phyloP scores from a whole-genome alignment of 805 yeast species.

The Kazachstania kunashirensis region DNA sequence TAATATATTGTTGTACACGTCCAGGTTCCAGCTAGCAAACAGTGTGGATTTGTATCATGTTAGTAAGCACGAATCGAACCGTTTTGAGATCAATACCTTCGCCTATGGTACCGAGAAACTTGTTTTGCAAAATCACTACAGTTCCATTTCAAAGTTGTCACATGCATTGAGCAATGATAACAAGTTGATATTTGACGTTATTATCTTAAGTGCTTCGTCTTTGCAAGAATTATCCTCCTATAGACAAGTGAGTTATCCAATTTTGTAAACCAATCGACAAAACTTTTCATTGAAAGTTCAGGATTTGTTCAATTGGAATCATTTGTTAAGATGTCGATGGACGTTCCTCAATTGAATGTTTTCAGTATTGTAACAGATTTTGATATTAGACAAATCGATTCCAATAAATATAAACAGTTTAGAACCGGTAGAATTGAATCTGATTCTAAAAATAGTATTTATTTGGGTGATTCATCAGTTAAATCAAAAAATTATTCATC shows the following conservation, averaged over 20 bases:
- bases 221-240: conserved; percentile 42
- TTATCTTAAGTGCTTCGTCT: conserved; percentile 39
- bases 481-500: conserved; percentile 14
- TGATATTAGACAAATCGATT: conserved; percentile 39
- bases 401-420: conserved; percentile 29
- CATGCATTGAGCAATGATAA: conserved; percentile 3
- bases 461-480: conserved; percentile 30
- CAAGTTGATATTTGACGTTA: conserved; percentile 32
- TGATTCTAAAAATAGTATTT: conserved; percentile 34
- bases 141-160: conserved; percentile 16
- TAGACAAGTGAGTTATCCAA: conserved; percentile 32
- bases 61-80: conserved; percentile 19
- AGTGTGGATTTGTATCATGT: conserved; percentile 28
- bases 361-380: conserved; percentile 54
- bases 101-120: conserved; percentile 23
- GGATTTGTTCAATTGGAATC: conserved; percentile 68
- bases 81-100: conserved; percentile 18
- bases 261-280: conserved; percentile 30
- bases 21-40: conserved; percentile 29
- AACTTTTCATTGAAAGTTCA: conserved; percentile 56
- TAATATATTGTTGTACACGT: conserved; percentile 24
- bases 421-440: conserved; percentile 21
- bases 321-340: conserved; percentile 42
- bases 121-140: conserved; percentile 20
- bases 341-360: conserved; percentile 32